phyloP scores from a whole-genome alignment of 352 stramenopile species.

The Globisporangium apiculatum region DNA sequence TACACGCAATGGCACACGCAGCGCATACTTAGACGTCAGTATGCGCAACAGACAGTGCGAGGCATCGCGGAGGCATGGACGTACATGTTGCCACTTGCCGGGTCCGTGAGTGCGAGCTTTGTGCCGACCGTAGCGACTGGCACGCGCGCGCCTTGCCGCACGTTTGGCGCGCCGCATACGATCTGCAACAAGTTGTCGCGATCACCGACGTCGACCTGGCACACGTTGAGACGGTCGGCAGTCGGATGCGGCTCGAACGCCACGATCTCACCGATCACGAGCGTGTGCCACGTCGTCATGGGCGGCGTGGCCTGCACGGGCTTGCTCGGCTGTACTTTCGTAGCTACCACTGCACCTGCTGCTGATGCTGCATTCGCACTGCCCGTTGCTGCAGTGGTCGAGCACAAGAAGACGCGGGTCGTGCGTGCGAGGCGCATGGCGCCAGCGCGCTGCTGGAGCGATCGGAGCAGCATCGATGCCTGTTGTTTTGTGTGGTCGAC shows the following conservation, averaged over 20 bases:
- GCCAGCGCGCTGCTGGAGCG: neutral
- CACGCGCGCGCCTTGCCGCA: slow-evolving; percentile 45
- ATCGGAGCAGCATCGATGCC: neutral
- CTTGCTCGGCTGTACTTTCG: slow-evolving; percentile 8
- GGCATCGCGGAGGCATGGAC: slow-evolving; percentile 6
- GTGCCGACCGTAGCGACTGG: slow-evolving; percentile 64
- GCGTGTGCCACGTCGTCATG: slow-evolving; percentile 51
- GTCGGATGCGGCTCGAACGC: slow-evolving; percentile 46
- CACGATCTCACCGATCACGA: slow-evolving; percentile 73
- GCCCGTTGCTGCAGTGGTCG: neutral
- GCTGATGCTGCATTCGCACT: neutral
- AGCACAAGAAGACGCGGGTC: neutral
- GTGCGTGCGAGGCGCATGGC: neutral
- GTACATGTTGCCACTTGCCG: slow-evolving; percentile 40
- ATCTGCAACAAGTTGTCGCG: slow-evolving; percentile 59
- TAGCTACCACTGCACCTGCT: neutral
- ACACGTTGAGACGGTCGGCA: slow-evolving; percentile 63
- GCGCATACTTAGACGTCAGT: neutral
- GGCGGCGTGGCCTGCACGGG: slow-evolving; percentile 6
- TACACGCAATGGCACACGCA: neutral
- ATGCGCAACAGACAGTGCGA: neutral
- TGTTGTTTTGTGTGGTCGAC: neutral
- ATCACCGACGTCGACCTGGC: slow-evolving; percentile 55
- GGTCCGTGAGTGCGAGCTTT: slow-evolving; percentile 47
- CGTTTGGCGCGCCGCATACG: slow-evolving; percentile 67